phyloP scores from a whole-genome alignment of 163 green algal genomes.

The Prototheca wickerhamii region DNA sequence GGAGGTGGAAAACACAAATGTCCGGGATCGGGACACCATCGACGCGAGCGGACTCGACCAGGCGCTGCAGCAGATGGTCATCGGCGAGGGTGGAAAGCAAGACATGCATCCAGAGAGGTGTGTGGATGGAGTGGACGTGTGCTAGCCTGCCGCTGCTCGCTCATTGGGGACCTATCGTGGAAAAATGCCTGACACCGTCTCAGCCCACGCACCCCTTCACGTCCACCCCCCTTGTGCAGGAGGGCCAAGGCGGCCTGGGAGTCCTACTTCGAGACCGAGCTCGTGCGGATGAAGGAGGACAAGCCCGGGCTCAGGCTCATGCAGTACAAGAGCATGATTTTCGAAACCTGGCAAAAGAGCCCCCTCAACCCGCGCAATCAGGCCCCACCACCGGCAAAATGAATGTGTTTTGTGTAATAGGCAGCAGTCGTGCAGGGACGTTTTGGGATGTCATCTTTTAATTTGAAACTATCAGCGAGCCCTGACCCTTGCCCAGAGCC shows the following conservation, averaged over 20 bases:
- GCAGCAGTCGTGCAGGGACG: not conserved
- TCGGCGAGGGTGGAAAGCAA: constrained; percentile 15
- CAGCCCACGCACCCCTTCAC: not conserved
- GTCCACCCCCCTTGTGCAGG: constrained; percentile 21
- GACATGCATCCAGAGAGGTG: constrained; percentile 55
- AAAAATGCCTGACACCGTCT: not conserved
- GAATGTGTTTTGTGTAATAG: too few relatives aligned
- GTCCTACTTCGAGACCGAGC: constrained; percentile 32
- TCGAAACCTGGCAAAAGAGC: constrained; percentile 42
- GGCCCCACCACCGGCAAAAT: too few relatives aligned
- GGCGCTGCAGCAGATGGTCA: constrained; percentile 32
- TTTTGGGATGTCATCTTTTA: not conserved
- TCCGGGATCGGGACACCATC: constrained; percentile 16
- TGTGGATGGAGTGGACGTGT: not conserved
- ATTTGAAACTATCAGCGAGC: not conserved
- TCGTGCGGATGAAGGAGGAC: constrained; percentile 33
- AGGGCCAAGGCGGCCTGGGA: constrained; percentile 44
- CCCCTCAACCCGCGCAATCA: constrained; percentile 43
- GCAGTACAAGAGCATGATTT: constrained; percentile 53
- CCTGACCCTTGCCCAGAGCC: too few relatives aligned
- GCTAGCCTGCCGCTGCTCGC: not conserved
- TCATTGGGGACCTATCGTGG: not conserved
- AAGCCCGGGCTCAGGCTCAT: constrained; percentile 44
- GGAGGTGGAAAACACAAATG: constrained; percentile 31
- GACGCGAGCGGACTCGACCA: constrained; percentile 35